phyloP scores from a whole-genome alignment of 768 basidiomycete species.

The Tylopilus plumbeoviolaceoides region DNA sequence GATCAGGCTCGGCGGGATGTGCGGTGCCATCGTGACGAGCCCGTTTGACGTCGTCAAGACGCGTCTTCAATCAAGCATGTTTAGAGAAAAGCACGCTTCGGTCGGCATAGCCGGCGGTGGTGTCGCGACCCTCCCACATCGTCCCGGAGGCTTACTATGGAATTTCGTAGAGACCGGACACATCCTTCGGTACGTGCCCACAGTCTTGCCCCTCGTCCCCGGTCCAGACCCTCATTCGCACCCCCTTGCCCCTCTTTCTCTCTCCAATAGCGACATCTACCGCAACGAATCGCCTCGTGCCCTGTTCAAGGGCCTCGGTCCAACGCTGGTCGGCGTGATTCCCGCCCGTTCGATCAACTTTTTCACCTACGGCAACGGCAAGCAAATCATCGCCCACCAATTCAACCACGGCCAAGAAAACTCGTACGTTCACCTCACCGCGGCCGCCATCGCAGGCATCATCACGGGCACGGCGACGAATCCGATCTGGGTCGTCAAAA shows the following conservation, averaged over 20 bases:
- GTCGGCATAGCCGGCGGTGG: constrained; percentile 32
- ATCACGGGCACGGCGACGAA: constrained; percentile 89
- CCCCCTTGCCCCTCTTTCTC: background rate
- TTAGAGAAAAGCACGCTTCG: constrained; percentile 43
- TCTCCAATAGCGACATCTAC: constrained; percentile 70
- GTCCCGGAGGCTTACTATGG: constrained; percentile 62
- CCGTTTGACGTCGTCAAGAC: constrained; percentile 99
- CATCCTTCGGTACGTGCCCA: constrained; percentile 64
- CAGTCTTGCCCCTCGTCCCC: background rate
- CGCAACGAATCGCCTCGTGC: constrained; percentile 83
- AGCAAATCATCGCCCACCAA: constrained; percentile 78
- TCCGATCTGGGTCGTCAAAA: constrained; percentile 99
- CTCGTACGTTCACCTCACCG: constrained; percentile 76
- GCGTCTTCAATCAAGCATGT: constrained; percentile 88
- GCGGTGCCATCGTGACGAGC: constrained; percentile 92
- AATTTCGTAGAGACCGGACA: constrained; percentile 94
- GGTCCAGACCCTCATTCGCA: background rate
- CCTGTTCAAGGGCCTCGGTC: constrained; percentile 91
- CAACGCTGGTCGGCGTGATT: constrained; percentile 90
- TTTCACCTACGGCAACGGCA: constrained; percentile 96
- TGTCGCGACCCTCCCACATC: constrained; percentile 28
- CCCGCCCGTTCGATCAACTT: constrained; percentile 98
- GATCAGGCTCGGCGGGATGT: constrained; percentile 92
- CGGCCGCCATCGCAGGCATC: constrained; percentile 85
- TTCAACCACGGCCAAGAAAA: constrained; percentile 81